Base-by-base conservation (phyloP, 1,139 yeast species). In the Lodderomyces margitis region DNA sequence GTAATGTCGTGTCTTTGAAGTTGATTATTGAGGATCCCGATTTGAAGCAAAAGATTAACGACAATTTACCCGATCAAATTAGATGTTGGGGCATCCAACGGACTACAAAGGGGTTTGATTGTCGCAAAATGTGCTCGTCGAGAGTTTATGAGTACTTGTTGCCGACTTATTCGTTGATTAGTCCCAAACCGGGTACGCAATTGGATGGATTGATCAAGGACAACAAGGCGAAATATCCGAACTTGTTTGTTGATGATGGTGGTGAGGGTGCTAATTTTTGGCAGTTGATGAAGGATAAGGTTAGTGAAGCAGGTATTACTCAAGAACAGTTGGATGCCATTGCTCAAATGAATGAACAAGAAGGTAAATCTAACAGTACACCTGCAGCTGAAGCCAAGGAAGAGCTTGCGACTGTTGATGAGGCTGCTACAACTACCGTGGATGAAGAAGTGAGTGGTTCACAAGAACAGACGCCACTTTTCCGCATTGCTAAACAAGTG, bases 41-140 rank as follows among this genome's bases (percentile, higher is more conserved):
- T 42, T 75, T 91, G 41, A 72, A 85, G 35, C 71, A 74, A 34
- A 86, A 81, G 59, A 84, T 94, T 62, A 92, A 92, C 61, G 63
- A 70, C 1, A 61, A 73, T 37, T 71, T 92, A 43, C 98, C 98
- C 1, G 91, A 78, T 9, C 91, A 87, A 50, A 87, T 92, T 49
- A 74, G 96, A 48, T 74, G 92, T 20, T 92, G 98, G 98, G 96
- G 96, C 11, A 83, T 85, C 48, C 87, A 83, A 57, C 77, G 98
- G 55, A 86, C 91, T 7, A 89, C 91, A 60, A 87, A 87, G 57
- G 80, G 94, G 0, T 92, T 94, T 63, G 98, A 92, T 61, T 91
- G 98, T 64, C 76, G 98, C 52, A 91, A 88, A 61, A 80, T 89
- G 85, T 94, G 98, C 64, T 84, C 95, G 4, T 88, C 96, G 9